These are phyloP conservation scores for Rubroshorea leprosula DNA, from an alignment of 345 rosid species.

Conservation along the genomic window DNA sequence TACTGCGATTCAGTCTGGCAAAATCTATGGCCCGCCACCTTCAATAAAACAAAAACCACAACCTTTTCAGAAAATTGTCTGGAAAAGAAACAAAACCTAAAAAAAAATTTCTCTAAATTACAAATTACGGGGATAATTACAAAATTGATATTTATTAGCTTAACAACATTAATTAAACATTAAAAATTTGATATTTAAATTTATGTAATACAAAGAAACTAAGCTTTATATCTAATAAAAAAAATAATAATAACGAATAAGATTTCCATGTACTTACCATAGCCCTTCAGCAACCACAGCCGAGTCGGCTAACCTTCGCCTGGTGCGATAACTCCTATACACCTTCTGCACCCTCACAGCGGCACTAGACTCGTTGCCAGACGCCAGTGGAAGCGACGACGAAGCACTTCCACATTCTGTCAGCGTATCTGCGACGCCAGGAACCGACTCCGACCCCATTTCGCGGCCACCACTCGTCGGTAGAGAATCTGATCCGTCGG, in stretches of 20 bases:
- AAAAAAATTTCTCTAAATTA: background rate
- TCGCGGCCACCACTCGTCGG: background rate
- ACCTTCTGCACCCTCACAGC: conserved; percentile 81
- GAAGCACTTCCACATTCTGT: conserved; percentile 1
- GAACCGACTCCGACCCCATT: background rate
- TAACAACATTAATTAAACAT: too few relatives aligned
- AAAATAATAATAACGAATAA: too few relatives aligned
- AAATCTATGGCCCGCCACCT: conserved; percentile 90
- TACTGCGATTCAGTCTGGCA: conserved; percentile 68
- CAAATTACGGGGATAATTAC: background rate
- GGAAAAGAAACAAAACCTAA: background rate
- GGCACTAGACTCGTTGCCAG: conserved; percentile 27
- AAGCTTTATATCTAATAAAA: too few relatives aligned
- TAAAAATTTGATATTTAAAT: background rate
- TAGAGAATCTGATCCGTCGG: conserved; percentile 1
- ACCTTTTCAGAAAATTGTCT: too few relatives aligned
- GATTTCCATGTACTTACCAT: conserved; percentile 37
- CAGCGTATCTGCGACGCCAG: background rate
- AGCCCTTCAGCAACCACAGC: conserved; percentile 83
- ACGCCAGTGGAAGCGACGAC: background rate
- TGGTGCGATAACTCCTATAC: conserved; percentile 83
- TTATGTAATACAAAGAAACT: too few relatives aligned
- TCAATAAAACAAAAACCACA: too few relatives aligned
- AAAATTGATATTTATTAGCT: too few relatives aligned
- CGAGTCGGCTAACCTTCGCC: conserved; percentile 84